phyloP scores from a whole-genome alignment of 1,139 yeast species.

The Debaryomycetaceae sp. region DNA sequence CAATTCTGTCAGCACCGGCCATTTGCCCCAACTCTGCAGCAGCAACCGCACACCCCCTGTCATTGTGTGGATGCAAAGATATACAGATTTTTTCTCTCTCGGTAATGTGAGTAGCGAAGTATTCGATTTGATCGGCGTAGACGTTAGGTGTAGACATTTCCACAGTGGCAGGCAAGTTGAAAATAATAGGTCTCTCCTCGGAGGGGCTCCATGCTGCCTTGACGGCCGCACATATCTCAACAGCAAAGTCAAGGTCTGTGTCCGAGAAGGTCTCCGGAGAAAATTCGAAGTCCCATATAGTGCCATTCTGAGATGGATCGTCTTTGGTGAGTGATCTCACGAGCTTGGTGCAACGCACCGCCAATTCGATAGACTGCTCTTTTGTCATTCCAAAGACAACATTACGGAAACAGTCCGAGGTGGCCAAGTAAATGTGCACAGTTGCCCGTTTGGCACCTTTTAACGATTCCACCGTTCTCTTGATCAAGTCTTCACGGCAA shows the following conservation, averaged over 20 bases:
- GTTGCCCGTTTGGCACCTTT: slow-evolving; percentile 89
- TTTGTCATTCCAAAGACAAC: slow-evolving; percentile 85
- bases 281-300: slow-evolving; percentile 88
- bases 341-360: slow-evolving; percentile 76
- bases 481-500: slow-evolving; percentile 85
- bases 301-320: slow-evolving; percentile 66
- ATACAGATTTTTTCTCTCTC: slow-evolving; percentile 85
- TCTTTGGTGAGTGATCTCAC: slow-evolving; percentile 87
- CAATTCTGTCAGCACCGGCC: slow-evolving; percentile 98
- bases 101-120: slow-evolving; percentile 70
- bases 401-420: slow-evolving; percentile 86
- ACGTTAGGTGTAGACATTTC: slow-evolving; percentile 93
- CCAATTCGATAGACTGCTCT: slow-evolving; percentile 75
- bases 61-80: slow-evolving; percentile 94
- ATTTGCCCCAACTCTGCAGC: slow-evolving; percentile 91
- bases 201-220: slow-evolving; percentile 90
- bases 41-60: slow-evolving; percentile 97
- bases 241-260: slow-evolving; percentile 78
- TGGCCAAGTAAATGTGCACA: slow-evolving; percentile 87
- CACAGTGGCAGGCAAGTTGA: slow-evolving; percentile 98
- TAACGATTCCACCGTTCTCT: slow-evolving; percentile 84
- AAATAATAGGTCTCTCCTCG: slow-evolving; percentile 78
- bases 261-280: slow-evolving; percentile 96
- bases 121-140: slow-evolving; percentile 95
- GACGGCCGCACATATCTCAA: slow-evolving; percentile 92